Conservation (phyloP, 106 monocot species). For the Chionographis japonica region DNA sequence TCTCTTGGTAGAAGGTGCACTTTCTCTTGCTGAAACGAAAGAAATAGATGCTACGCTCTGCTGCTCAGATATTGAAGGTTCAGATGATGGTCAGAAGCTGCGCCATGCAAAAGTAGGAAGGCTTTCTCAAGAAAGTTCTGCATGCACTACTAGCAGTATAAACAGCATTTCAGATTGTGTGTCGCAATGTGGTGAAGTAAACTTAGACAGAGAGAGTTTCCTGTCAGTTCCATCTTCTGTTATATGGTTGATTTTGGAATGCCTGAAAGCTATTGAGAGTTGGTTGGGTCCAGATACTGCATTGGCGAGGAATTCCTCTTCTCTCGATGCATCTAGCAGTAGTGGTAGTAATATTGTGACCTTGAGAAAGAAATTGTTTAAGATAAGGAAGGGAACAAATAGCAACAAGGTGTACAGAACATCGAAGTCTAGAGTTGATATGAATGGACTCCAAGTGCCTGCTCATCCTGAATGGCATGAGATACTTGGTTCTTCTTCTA, state of each 20-base stretch:
- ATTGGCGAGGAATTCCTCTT: slow-evolving; percentile 1
- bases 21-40: slow-evolving; percentile 27
- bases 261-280: slow-evolving; percentile 63
- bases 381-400: slow-evolving; percentile 9
- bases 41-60: slow-evolving; percentile 9
- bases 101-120: slow-evolving; percentile 59
- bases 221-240: slow-evolving; percentile 26
- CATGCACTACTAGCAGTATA: slow-evolving; percentile 9
- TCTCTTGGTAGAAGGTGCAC: slow-evolving; percentile 57
- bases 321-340: slow-evolving; percentile 8
- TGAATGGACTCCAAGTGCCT: slow-evolving; percentile 1
- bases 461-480: neutral
- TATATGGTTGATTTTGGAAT: slow-evolving; percentile 48
- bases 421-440: slow-evolving; percentile 1
- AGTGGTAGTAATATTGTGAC: slow-evolving; percentile 14
- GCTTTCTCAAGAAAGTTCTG: slow-evolving; percentile 32
- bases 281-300: slow-evolving; percentile 41
- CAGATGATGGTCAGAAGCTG: slow-evolving; percentile 22
- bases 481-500: neutral
- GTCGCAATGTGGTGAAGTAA: neutral
- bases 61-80: slow-evolving; percentile 8
- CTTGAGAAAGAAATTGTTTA: slow-evolving; percentile 41
- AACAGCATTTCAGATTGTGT: slow-evolving; percentile 7
- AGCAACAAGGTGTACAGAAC: slow-evolving; percentile 11
- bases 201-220: neutral